Evolutionary conservation across 169 alveolate species (phyloP).

Genomic region (Babesia microti): DNA sequence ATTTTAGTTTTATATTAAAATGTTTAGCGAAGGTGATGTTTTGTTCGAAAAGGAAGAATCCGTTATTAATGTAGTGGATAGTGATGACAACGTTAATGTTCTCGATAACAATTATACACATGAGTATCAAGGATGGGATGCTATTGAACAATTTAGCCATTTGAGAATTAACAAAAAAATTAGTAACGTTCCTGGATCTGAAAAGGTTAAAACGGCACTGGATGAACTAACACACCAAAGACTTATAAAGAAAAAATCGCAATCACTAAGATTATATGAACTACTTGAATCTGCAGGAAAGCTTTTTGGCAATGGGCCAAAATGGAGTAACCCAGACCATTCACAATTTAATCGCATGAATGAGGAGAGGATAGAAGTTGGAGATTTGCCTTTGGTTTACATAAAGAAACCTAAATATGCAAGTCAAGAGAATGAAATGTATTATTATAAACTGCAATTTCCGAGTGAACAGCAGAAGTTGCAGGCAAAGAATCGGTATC

Average conservation of each 20-base stretch:
- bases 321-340: slow-evolving; percentile 42
- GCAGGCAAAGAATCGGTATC: slow-evolving; percentile 38
- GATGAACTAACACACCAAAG: slow-evolving; percentile 15
- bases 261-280: slow-evolving; percentile 8
- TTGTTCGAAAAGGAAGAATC: background rate
- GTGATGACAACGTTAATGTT: background rate
- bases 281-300: slow-evolving; percentile 47
- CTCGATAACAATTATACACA: too few species aligned
- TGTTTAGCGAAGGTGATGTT: too few species aligned
- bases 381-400: slow-evolving; percentile 25
- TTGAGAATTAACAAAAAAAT: too few species aligned
- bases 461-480: slow-evolving; percentile 41
- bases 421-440: slow-evolving; percentile 11
- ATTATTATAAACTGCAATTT: slow-evolving; percentile 28
- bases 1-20: too few species aligned
- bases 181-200: too few species aligned
- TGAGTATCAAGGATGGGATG: too few species aligned
- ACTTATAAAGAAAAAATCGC: slow-evolving; percentile 20
- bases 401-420: slow-evolving; percentile 16
- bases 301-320: slow-evolving; percentile 39
- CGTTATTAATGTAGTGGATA: background rate
- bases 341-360: slow-evolving; percentile 28
- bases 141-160: too few species aligned
- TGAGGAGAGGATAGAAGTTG: too few species aligned
- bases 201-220: slow-evolving; percentile 10